A percentile compares a stretch with the other conserved stretches of the same genome.
Conservation (phyloP, 1,284 basidiomycete species). For the Moesziomyces parantarcticus region DNA sequence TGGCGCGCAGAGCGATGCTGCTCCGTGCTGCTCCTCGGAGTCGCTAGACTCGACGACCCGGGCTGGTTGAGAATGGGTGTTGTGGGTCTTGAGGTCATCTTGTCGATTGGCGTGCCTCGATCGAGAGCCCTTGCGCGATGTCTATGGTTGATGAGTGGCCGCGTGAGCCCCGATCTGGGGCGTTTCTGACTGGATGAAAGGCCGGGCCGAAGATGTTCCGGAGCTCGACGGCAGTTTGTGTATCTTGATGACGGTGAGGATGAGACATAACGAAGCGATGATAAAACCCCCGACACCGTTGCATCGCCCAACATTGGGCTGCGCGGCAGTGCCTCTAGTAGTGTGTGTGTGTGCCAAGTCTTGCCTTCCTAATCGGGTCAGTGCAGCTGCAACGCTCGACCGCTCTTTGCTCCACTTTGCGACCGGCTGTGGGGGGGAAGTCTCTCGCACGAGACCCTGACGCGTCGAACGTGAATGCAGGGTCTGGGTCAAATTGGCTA, state of each 20-base stretch:
- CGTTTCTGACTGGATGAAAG: not conserved
- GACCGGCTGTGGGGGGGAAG: not conserved
- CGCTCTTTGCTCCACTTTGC: slow-evolving; percentile 5
- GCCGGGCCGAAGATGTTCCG: too few relatives aligned
- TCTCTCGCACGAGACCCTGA: slow-evolving; percentile 9
- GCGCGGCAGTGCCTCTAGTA: not conserved
- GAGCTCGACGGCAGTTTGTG: too few relatives aligned
- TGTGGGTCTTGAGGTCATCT: slow-evolving; percentile 30
- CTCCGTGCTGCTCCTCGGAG: slow-evolving; percentile 34
- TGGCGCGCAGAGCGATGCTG: slow-evolving; percentile 20
- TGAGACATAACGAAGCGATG: not conserved
- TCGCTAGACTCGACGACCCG: slow-evolving; percentile 25
- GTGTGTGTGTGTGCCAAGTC: slow-evolving; percentile 11
- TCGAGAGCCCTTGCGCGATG: not conserved
- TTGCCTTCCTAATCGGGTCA: slow-evolving; percentile 8
- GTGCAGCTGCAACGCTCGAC: not conserved
- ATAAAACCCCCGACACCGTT: not conserved
- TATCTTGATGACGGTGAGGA: too few relatives aligned
- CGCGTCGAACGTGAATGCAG: slow-evolving; percentile 4
- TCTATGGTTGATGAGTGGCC: not conserved
- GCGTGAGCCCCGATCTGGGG: not conserved
- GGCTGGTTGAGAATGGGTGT: slow-evolving; percentile 39
- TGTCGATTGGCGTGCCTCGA: not conserved
- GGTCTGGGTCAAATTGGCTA: slow-evolving; percentile 5
- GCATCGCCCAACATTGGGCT: not conserved